These are phyloP conservation scores for Sugiyamaella japonica DNA, from an alignment of 1,139 yeast species.

Conservation along the genomic window DNA sequence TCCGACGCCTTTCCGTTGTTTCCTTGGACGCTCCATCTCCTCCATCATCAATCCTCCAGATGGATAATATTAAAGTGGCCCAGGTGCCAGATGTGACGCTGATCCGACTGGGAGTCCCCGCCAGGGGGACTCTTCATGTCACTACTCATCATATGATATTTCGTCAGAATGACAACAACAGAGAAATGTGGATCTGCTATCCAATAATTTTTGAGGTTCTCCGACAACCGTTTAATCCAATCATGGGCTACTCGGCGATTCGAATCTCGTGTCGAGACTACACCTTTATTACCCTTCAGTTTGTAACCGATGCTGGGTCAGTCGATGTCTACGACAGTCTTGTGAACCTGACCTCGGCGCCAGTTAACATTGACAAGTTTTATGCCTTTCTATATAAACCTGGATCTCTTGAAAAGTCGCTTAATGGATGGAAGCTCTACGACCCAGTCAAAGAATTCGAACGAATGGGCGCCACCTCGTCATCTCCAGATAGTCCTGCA, in stretches of 20 bases:
- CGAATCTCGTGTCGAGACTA: conserved; percentile 83
- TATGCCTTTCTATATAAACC: conserved; percentile 73
- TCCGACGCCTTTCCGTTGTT: neutral
- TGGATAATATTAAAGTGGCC: conserved; percentile 61
- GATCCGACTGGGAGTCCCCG: conserved; percentile 65
- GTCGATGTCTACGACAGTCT: conserved; percentile 72
- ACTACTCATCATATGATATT: conserved; percentile 89
- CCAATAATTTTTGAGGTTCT: conserved; percentile 75
- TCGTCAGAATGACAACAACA: conserved; percentile 45
- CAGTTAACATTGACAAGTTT: conserved; percentile 52
- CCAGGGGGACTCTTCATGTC: conserved; percentile 69
- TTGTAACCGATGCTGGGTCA: conserved; percentile 59
- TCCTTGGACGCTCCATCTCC: conserved; percentile 1
- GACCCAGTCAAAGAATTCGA: conserved; percentile 62
- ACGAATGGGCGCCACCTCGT: conserved; percentile 49
- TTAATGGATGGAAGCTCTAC: conserved; percentile 73
- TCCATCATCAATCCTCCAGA: conserved; percentile 28
- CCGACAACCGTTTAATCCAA: conserved; percentile 44
- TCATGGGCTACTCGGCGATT: conserved; percentile 52
- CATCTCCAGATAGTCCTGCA: conserved; percentile 14
- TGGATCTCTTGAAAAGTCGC: conserved; percentile 51
- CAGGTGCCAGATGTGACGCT: conserved; percentile 64
- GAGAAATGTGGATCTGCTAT: conserved; percentile 91
- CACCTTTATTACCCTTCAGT: conserved; percentile 78
- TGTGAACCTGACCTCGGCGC: conserved; percentile 54